A percentile compares a stretch with the other conserved stretches of the same genome.
phyloP scores from a whole-genome alignment of 164 flowering plant genomes.

The Berberis thunbergii region DNA sequence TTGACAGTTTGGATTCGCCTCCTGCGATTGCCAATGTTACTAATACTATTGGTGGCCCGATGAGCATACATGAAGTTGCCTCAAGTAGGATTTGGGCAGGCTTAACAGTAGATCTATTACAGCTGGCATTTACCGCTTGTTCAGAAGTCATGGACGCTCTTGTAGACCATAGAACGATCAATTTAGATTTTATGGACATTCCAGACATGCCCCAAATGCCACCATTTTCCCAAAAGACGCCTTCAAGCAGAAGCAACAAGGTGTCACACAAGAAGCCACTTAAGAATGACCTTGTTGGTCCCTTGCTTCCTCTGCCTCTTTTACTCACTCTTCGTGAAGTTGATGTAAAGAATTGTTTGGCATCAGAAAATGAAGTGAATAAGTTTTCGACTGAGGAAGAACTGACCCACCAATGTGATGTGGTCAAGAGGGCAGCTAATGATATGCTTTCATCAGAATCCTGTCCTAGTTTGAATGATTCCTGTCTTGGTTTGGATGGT shows the following conservation, averaged over 20 bases:
- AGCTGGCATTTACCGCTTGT: constrained; percentile 38
- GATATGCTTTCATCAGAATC: constrained; percentile 20
- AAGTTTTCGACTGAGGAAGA: constrained; percentile 22
- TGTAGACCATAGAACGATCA: constrained; percentile 17
- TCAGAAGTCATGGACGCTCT: constrained; percentile 32
- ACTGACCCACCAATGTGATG: constrained; percentile 24
- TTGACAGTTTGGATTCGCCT: constrained; percentile 20
- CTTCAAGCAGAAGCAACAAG: constrained; percentile 44
- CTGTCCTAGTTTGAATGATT: constrained; percentile 8
- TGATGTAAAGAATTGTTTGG: constrained; percentile 10
- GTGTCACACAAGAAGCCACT: constrained; percentile 30
- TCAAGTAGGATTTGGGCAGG: constrained; percentile 42
- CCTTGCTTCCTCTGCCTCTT: constrained; percentile 62
- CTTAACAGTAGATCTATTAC: constrained; percentile 41
- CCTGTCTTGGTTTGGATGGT: constrained; percentile 11
- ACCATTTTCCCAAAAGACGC: constrained; percentile 46
- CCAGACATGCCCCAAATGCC: constrained; percentile 50
- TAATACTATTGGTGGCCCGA: constrained; percentile 33
- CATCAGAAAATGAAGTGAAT: constrained; percentile 15
- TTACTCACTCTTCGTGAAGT: constrained; percentile 27
- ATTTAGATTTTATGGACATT: constrained; percentile 44
- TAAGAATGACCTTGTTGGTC: constrained; percentile 45
- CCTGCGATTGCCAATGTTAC: constrained; percentile 25
- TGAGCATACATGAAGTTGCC: constrained; percentile 57
- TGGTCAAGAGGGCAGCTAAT: constrained; percentile 32